These are phyloP conservation scores for Linanthus parryae DNA, from an alignment of 148 eudicot genomes.

Conservation along the genomic window DNA sequence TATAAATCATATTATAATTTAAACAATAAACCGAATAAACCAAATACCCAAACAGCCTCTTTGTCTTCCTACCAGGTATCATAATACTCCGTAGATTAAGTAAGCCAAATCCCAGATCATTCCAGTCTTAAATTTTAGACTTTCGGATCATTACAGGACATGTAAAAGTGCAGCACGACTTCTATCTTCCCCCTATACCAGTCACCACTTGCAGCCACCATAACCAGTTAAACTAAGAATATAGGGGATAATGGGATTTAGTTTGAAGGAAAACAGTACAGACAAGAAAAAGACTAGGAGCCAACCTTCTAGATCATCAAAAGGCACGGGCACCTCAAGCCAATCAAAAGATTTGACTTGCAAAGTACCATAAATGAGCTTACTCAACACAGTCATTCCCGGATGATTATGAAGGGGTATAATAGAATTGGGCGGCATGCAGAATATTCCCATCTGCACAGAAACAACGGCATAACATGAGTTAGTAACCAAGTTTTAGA, in stretches of 20 bases:
- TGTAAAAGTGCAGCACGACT: too few species aligned
- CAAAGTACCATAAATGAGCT: constrained; percentile 83
- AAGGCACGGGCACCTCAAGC: constrained; percentile 63
- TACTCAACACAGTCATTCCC: constrained; percentile 99
- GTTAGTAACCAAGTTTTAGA: background rate
- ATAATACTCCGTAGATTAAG: too few species aligned
- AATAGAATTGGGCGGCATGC: constrained; percentile 87
- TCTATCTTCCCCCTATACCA: too few species aligned
- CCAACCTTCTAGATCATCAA: constrained; percentile 61
- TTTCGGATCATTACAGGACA: too few species aligned
- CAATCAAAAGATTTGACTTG: constrained; percentile 86
- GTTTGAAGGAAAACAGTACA: background rate
- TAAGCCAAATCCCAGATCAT: too few species aligned
- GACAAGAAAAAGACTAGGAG: constrained; percentile 1
- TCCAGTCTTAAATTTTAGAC: too few species aligned
- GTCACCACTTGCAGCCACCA: background rate
- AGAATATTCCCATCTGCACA: constrained; percentile 96
- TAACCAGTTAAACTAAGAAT: constrained; percentile 1
- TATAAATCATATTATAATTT: too few species aligned
- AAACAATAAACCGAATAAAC: too few species aligned
- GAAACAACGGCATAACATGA: background rate
- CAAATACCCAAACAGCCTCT: too few species aligned
- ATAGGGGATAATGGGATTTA: too few species aligned
- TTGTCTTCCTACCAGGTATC: too few species aligned
- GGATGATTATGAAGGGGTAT: constrained; percentile 99